Evolutionary conservation across 2,329 filamentous ascomycete genomes (phyloP).

Genomic region (Paraconiothyrium sp.): DNA sequence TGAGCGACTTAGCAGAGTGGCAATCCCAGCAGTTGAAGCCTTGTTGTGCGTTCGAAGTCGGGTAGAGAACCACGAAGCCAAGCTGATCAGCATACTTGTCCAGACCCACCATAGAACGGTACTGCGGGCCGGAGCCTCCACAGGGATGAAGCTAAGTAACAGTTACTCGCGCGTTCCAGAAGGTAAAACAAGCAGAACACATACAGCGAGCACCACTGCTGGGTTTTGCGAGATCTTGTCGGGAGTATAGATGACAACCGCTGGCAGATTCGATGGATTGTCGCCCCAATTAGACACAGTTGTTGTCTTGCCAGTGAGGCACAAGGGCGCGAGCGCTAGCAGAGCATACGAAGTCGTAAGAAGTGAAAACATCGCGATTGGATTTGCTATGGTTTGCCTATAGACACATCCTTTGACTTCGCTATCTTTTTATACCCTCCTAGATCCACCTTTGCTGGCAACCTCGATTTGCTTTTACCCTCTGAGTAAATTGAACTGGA

Average conservation of each 20-base stretch:
- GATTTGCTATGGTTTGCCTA: too few relatives aligned
- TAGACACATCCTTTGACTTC: too few relatives aligned
- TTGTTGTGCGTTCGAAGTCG: constrained; percentile 37
- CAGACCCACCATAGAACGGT: constrained; percentile 61
- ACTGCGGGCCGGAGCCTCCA: constrained; percentile 51
- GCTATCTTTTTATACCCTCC: too few relatives aligned
- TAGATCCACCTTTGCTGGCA: too few relatives aligned
- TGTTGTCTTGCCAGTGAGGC: constrained; percentile 11
- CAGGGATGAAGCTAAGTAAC: constrained; percentile 23
- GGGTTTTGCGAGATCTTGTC: constrained; percentile 9
- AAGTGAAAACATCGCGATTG: too few relatives aligned
- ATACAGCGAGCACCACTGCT: constrained; percentile 4
- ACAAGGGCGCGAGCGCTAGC: too few relatives aligned
- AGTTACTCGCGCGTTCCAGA: neutral
- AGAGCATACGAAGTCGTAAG: too few relatives aligned
- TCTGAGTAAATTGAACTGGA: too few relatives aligned
- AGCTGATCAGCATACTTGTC: constrained; percentile 61
- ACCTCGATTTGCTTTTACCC: too few relatives aligned
- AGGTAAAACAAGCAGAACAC: neutral
- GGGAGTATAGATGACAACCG: constrained; percentile 12
- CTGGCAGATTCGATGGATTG: constrained; percentile 16
- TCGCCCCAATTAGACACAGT: constrained; percentile 15
- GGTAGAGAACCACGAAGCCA: constrained; percentile 68
- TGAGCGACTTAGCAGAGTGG: constrained; percentile 61
- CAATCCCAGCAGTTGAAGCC: constrained; percentile 63